phyloP scores from a whole-genome alignment of 192 early-diverging fungal genomes.

The Jimgerdemannia flammicorona region DNA sequence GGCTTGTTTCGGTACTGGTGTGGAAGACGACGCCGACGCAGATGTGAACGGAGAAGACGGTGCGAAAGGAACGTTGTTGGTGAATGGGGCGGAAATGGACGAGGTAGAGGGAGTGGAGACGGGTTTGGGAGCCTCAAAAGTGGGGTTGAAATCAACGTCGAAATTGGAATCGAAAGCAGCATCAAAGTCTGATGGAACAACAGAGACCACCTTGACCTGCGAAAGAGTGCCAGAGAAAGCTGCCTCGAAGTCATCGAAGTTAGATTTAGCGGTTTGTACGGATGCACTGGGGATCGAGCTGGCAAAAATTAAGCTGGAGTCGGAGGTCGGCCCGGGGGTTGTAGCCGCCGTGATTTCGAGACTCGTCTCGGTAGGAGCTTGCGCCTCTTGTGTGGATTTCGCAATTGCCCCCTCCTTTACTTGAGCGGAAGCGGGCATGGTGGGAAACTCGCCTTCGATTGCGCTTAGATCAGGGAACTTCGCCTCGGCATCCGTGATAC shows the following conservation, averaged over 20 bases:
- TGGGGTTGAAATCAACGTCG: slow-evolving; percentile 2
- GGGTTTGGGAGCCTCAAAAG: background rate
- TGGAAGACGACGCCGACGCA: background rate
- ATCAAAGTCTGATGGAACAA: slow-evolving; percentile 5
- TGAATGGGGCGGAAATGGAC: background rate
- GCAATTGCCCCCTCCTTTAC: background rate
- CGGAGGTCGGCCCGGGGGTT: background rate
- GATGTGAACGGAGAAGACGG: slow-evolving; percentile 7
- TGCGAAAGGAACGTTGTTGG: background rate
- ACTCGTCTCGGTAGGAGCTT: background rate
- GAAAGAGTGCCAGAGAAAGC: slow-evolving; percentile 27
- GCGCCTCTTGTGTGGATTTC: background rate
- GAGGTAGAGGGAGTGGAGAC: background rate
- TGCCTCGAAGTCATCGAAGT: slow-evolving; percentile 24
- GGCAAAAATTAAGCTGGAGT: background rate
- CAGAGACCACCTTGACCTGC: slow-evolving; percentile 12
- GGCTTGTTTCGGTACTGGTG: background rate
- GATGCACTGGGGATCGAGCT: background rate
- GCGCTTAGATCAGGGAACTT: slow-evolving; percentile 34
- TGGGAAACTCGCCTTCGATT: slow-evolving; percentile 24
- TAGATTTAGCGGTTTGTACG: background rate
- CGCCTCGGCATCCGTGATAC: slow-evolving; percentile 28
- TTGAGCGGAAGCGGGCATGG: slow-evolving; percentile 5
- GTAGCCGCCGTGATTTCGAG: background rate
- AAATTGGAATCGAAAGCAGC: slow-evolving; percentile 6